phyloP scores from a whole-genome alignment of 2,329 filamentous ascomycete species.

The Colletotrichum plurivorum region DNA sequence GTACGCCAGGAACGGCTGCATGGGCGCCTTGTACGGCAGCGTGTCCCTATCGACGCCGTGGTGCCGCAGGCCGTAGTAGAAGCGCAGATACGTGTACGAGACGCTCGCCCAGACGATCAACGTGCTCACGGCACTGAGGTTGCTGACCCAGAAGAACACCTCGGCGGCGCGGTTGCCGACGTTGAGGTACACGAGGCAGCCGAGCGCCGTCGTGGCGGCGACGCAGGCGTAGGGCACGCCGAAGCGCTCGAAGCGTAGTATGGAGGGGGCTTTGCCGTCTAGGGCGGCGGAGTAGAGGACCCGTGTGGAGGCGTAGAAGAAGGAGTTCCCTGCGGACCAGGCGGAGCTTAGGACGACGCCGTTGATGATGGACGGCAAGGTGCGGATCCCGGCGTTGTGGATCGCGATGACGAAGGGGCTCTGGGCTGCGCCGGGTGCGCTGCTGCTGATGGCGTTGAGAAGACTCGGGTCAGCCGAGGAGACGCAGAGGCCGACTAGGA shows the following conservation, averaged over 20 bases:
- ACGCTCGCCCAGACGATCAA: slow-evolving; percentile 79
- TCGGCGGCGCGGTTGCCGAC: slow-evolving; percentile 62
- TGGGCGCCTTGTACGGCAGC: slow-evolving; percentile 74
- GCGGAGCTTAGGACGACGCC: slow-evolving; percentile 81
- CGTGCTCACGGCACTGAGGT: slow-evolving; percentile 77
- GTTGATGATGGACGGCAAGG: slow-evolving; percentile 81
- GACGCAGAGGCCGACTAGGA: slow-evolving; percentile 66
- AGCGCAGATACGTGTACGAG: slow-evolving; percentile 77
- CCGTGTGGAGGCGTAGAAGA: slow-evolving; percentile 71
- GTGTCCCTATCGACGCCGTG: slow-evolving; percentile 76
- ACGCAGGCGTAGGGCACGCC: slow-evolving; percentile 36
- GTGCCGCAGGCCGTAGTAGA: slow-evolving; percentile 74
- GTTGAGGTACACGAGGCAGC: slow-evolving; percentile 75
- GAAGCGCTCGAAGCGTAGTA: slow-evolving; percentile 68
- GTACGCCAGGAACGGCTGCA: slow-evolving; percentile 79
- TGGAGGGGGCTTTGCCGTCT: slow-evolving; percentile 69
- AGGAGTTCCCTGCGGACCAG: slow-evolving; percentile 78
- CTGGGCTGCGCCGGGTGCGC: slow-evolving; percentile 28
- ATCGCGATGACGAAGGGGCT: slow-evolving; percentile 72
- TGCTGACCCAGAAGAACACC: slow-evolving; percentile 64
- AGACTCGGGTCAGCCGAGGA: slow-evolving; percentile 58
- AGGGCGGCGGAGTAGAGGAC: slow-evolving; percentile 72
- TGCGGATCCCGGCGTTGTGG: slow-evolving; percentile 75
- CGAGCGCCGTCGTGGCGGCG: slow-evolving; percentile 67
- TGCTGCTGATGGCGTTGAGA: slow-evolving; percentile 45